Evolutionary conservation across 345 rosid species (phyloP), one percentile per base, ranked within the genome.

Genomic region (Moringa oleifera): DNA sequence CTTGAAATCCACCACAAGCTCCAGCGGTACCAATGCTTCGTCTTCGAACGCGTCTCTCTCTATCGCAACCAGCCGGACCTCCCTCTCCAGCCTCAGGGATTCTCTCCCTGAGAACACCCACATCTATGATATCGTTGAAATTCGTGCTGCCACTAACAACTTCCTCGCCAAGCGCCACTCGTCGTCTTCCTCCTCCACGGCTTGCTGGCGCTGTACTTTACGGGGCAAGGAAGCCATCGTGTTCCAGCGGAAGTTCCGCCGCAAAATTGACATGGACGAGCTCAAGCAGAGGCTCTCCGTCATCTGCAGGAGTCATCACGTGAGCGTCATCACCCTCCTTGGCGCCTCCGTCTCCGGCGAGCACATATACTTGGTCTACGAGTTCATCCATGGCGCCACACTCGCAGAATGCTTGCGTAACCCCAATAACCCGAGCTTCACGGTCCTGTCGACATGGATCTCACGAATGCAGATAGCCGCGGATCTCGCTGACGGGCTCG

Each of bases 391-490:
- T 63, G 98, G 98, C 23, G 82, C 85, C 0, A 83, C 81, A 52
- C 83, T 93, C 7, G 64, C 91, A 0, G 88, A 86, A 63, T 84
- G 91, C 63, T 62, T 93, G 58, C 70, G 97, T 52, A 90, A 84
- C 69, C 45, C 75, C 23, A 80, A 65, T 61, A 84, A 80, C 63
- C 96, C 90, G 0, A 72, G 75, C 33, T 90, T 79, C 75, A 93
- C 98, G 0, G 91, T 90, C 6, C 70, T 93, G 2, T 73, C 88
- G 8, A 77, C 76, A 4, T 93, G 98, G 98, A 76, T 64, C 19
- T 90, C 97, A n/a, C 47, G 96, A 64, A 90, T 90, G 73, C 96
- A 83, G 77, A 77, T 93, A 58, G 93, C 88, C 0, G 76, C 97
- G 0, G 96, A 90, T 68, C 71, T 93, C 52, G 96, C 98, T 23